phyloP scores from a whole-genome alignment of 176 grass and related monocot genomes.

The Stipa capillata region DNA sequence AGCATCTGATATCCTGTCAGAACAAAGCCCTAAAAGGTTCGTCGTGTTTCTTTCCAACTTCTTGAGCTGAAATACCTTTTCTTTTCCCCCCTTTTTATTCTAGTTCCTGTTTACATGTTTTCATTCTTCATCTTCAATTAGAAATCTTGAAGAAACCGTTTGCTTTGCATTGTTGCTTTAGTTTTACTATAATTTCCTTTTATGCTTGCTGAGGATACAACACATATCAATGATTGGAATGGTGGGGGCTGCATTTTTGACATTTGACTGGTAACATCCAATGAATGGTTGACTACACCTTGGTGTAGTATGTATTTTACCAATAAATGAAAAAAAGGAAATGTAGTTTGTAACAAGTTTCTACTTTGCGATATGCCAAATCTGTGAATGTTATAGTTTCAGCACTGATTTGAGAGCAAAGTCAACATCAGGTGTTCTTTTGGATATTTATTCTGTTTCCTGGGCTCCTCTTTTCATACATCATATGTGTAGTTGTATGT shows the following conservation, averaged over 20 bases:
- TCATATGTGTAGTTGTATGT: too few relatives aligned
- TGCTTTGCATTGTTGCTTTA: not conserved
- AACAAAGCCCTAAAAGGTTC: conserved; percentile 98
- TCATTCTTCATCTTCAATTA: not conserved
- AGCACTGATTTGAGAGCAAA: too few relatives aligned
- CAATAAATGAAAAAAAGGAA: not conserved
- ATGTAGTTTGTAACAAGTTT: not conserved
- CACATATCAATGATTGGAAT: not conserved
- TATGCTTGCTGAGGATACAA: not conserved
- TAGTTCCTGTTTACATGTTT: conserved; percentile 8
- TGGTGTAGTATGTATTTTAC: not conserved
- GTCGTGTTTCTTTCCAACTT: not conserved
- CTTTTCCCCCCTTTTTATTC: not conserved
- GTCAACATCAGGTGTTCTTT: too few relatives aligned
- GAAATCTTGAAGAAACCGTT: not conserved
- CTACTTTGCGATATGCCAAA: not conserved
- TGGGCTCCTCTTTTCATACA: not conserved
- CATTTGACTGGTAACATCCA: not conserved
- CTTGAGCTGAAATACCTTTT: not conserved
- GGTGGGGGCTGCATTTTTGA: not conserved
- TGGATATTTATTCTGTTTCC: not conserved
- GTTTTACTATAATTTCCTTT: not conserved
- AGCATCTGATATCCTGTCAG: conserved; percentile 82
- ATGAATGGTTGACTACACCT: not conserved
- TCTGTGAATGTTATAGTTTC: not conserved